These are phyloP conservation scores for Xylariaceae sp. DNA, from an alignment of 2,329 filamentous ascomycete genomes.

Conservation along the genomic window DNA sequence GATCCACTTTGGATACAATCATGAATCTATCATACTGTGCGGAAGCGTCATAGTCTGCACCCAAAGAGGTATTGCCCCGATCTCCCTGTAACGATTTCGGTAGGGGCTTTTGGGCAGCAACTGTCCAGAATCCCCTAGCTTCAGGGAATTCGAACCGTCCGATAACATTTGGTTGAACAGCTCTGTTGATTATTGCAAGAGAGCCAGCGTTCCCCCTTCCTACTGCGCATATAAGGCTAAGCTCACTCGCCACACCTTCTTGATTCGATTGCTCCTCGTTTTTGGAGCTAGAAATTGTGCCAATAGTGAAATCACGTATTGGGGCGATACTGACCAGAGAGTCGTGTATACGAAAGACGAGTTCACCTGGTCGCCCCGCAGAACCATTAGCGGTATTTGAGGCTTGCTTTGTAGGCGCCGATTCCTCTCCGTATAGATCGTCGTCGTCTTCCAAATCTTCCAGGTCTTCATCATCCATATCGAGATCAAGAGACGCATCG, in stretches of 20 bases:
- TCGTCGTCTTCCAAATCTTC: constrained; percentile 68
- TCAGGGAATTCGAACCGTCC: constrained; percentile 75
- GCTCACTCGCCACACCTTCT: constrained; percentile 59
- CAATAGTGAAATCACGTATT: constrained; percentile 76
- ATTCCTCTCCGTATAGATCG: constrained; percentile 69
- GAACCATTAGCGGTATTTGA: constrained; percentile 48
- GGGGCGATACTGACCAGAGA: constrained; percentile 78
- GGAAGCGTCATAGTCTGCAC: constrained; percentile 63
- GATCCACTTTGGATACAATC: constrained; percentile 77
- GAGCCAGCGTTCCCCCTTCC: constrained; percentile 72
- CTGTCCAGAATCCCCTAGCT: constrained; percentile 81
- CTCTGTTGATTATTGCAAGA: constrained; percentile 77
- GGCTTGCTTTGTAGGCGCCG: constrained; percentile 43
- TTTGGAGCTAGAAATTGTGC: constrained; percentile 57
- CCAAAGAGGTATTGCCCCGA: constrained; percentile 56
- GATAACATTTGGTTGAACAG: constrained; percentile 76
- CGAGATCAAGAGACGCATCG: constrained; percentile 59
- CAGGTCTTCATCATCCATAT: constrained; percentile 58
- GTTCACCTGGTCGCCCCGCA: constrained; percentile 63
- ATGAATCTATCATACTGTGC: constrained; percentile 79
- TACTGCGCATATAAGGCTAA: constrained; percentile 66
- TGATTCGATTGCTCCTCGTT: constrained; percentile 53
- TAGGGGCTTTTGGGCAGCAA: constrained; percentile 72
- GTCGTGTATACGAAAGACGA: constrained; percentile 80
- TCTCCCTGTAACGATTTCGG: constrained; percentile 64